These are phyloP conservation scores for Tetradesmus lagerheimii DNA, from an alignment of 139 green algal species.

Conservation along the genomic window DNA sequence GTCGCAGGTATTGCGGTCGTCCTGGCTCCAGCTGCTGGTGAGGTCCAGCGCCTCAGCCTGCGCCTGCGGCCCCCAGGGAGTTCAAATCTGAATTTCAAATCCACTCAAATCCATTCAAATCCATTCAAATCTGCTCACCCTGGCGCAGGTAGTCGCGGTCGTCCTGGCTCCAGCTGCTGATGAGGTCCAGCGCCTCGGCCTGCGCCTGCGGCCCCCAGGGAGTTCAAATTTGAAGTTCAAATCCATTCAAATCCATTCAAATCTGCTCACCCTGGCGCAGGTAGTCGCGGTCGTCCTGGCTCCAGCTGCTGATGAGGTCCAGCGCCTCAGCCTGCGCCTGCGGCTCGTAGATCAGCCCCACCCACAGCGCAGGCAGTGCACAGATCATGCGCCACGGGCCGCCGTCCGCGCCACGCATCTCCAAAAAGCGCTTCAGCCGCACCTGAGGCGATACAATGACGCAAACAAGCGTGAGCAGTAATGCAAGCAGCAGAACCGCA, in stretches of 20 bases:
- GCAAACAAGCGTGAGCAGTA: no score
- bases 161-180: conserved; percentile 86
- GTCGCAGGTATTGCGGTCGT: no score
- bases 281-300: conserved; percentile 80
- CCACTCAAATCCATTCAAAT: no score
- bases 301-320: conserved; percentile 89
- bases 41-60: conserved; percentile 62
- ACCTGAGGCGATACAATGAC: no score
- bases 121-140: background rate
- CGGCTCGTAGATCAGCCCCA: conserved; percentile 96
- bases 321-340: conserved; percentile 73
- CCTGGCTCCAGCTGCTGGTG: background rate
- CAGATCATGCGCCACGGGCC: conserved; percentile 94
- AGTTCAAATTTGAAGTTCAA: no score
- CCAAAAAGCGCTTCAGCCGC: conserved; percentile 95
- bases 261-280: conserved; percentile 62
- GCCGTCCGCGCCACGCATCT: conserved; percentile 98
- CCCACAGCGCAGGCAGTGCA: conserved; percentile 94
- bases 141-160: conserved; percentile 84
- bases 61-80: no score
- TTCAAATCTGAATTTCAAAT: no score
- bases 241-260: no score
- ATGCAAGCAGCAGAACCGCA: no score
- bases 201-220: no score
- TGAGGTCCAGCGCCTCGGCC: conserved; percentile 74